Conservation (phyloP, 202 grass and related monocot genomes). For the Panicum virgatum region DNA sequence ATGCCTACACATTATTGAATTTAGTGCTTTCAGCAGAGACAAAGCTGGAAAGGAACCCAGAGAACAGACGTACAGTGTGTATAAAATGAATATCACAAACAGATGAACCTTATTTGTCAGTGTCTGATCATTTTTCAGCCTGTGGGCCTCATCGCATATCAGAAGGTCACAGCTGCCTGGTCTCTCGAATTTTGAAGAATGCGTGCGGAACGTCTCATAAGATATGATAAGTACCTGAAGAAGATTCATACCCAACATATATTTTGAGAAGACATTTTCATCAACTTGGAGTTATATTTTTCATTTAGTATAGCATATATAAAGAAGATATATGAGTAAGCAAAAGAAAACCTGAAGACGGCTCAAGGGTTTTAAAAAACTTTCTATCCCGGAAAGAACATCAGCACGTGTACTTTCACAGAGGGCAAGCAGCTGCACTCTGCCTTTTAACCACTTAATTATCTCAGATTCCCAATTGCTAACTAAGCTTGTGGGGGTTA, state of each 20-base stretch:
- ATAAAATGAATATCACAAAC: conserved; percentile 23
- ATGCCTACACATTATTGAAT: conserved; percentile 52
- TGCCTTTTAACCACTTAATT: conserved; percentile 85
- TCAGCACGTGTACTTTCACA: conserved; percentile 94
- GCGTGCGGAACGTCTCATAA: conserved; percentile 97
- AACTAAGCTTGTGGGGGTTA: conserved; percentile 95
- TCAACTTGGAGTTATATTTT: conserved; percentile 32
- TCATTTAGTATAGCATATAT: conserved; percentile 26
- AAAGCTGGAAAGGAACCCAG: conserved; percentile 11
- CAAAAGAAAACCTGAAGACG: conserved; percentile 70
- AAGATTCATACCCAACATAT: conserved; percentile 35
- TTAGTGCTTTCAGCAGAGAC: conserved; percentile 22
- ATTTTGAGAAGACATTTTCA: conserved; percentile 16
- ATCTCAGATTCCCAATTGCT: conserved; percentile 98
- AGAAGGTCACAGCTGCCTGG: conserved; percentile 87
- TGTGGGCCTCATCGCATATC: conserved; percentile 97
- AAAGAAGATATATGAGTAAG: conserved; percentile 13
- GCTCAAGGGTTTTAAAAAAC: conserved; percentile 78
- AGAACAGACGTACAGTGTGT: conserved; percentile 4
- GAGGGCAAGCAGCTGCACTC: conserved; percentile 75
- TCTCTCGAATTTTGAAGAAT: conserved; percentile 95
- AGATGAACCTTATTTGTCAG: conserved; percentile 80
- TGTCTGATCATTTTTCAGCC: conserved; percentile 97
- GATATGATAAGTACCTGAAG: conserved; percentile 93
- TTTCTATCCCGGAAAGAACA: conserved; percentile 91